These are phyloP conservation scores for Coprinopsis strossmayeri DNA, from an alignment of 768 basidiomycete genomes.

Conservation along the genomic window DNA sequence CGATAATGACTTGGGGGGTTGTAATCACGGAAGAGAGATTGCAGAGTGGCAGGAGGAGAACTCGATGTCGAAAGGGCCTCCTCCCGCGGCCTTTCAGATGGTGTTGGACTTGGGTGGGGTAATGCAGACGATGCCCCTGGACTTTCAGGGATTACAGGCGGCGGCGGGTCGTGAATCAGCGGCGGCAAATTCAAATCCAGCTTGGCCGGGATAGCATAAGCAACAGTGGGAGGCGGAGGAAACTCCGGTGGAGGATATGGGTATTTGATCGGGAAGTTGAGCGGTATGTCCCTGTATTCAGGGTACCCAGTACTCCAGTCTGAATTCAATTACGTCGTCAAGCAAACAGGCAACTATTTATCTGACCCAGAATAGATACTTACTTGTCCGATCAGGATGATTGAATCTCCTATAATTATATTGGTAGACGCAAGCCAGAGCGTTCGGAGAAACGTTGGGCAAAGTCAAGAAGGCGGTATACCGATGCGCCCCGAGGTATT, in stretches of 20 bases:
- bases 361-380: background rate
- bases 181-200: background rate
- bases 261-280: constrained; percentile 17
- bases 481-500: constrained; percentile 22
- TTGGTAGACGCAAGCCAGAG: constrained; percentile 24
- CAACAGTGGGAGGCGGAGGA: background rate
- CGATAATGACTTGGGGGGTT: constrained; percentile 1
- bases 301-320: constrained; percentile 11
- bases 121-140: background rate
- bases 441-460: background rate
- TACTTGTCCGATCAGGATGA: constrained; percentile 18
- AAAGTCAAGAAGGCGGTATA: constrained; percentile 16
- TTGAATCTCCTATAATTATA: constrained; percentile 21
- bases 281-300: constrained; percentile 13
- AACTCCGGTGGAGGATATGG: constrained; percentile 19
- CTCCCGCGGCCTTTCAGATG: background rate
- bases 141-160: background rate
- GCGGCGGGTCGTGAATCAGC: background rate
- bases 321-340: background rate
- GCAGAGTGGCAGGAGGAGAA: background rate
- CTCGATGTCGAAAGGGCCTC: background rate
- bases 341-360: background rate
- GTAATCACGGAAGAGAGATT: background rate
- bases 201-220: background rate
- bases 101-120: no score